Base-by-base conservation (phyloP, 108 stramenopile genomes). In the Nitzschia sp. region DNA sequence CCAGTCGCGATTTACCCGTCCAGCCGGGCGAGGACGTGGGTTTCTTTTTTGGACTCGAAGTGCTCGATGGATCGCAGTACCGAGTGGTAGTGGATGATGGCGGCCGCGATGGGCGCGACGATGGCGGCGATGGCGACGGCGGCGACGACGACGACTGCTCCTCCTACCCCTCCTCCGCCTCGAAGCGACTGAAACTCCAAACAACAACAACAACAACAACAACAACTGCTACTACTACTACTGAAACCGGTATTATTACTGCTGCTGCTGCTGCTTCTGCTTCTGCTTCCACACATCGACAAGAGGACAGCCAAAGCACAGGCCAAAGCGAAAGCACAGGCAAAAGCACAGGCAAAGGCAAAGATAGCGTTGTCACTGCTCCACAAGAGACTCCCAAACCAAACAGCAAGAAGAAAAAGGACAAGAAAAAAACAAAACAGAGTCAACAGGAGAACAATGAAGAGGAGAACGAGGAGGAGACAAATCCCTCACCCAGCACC, bases 1-100 rank as follows among this genome's bases (percentile, higher is more conserved):
- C 74, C 21, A 22, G 44, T 11, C 30, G 21, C 1, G 84, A 85
- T 48, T 53, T 85, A n/a, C 69, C 65, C 21, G 79, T 57, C 21
- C 41, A 74, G 31, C 76, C 75, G 15, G 68, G 69, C 6, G 84
- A 85, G 66, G 83, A 77, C 30, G 41, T 70, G 44, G 89, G 67
- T 23, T 84, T 91, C 69, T 85, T 91, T 48, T 77, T 54, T 52
- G 80, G 83, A 13, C 59, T 91, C 46, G 82, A 91, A 74, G 89
- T 91, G 2, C 61, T 86, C 31, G 71, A 83, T 68, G 85, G 79
- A 19, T 67, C 69, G 71, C 72, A 69, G 4, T 92, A 88, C 57
- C 45, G 45, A 33, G 79, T 92, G 2, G 69, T 61, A 31, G 59
- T n/a, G 27, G 69, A 68, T 21, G 78, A 63, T 52, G 45, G 55